A percentile compares a stretch with the other conserved stretches of the same genome.
These are phyloP conservation scores for Arachis monticola DNA, from an alignment of 331 rosid species.

Conservation along the genomic window DNA sequence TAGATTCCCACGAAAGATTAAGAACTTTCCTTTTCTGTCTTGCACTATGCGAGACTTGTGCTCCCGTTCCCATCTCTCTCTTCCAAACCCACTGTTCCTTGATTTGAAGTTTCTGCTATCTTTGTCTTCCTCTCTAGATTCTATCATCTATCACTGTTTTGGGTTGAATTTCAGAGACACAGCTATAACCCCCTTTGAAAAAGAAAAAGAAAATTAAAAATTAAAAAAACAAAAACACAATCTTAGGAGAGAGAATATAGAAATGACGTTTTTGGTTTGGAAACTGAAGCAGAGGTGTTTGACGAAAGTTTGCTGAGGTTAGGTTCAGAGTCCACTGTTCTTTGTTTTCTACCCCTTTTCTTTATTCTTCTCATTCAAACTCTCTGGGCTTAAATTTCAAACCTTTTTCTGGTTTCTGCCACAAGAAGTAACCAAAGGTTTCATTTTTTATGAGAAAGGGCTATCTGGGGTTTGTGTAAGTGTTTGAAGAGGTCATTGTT, in stretches of 20 bases:
- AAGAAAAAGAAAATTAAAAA: not conserved
- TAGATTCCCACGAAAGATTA: conserved; percentile 43
- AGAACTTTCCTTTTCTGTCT: conserved; percentile 53
- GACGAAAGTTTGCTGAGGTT: conserved; percentile 45
- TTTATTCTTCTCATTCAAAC: conserved; percentile 20
- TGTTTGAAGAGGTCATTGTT: conserved; percentile 9
- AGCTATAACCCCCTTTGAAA: conserved; percentile 28
- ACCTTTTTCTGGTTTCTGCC: conserved; percentile 39
- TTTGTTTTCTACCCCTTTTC: conserved; percentile 26
- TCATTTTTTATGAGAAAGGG: conserved; percentile 33
- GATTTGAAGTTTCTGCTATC: conserved; percentile 50
- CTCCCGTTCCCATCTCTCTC: conserved; percentile 19
- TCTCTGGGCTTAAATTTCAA: conserved; percentile 44
- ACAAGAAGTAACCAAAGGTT: conserved; percentile 35
- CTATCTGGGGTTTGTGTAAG: conserved; percentile 3
- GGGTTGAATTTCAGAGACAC: conserved; percentile 44
- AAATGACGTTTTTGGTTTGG: conserved; percentile 42
- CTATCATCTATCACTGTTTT: conserved; percentile 41
- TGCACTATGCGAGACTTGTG: conserved; percentile 23
- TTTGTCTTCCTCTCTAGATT: conserved; percentile 45
- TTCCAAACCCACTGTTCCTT: conserved; percentile 27
- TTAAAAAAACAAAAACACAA: not conserved
- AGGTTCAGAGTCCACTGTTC: conserved; percentile 37
- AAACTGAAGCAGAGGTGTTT: conserved; percentile 45
- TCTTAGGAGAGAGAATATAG: not conserved